Base-by-base conservation (phyloP, 441 rosid species). In the Biscutella laevigata region DNA sequence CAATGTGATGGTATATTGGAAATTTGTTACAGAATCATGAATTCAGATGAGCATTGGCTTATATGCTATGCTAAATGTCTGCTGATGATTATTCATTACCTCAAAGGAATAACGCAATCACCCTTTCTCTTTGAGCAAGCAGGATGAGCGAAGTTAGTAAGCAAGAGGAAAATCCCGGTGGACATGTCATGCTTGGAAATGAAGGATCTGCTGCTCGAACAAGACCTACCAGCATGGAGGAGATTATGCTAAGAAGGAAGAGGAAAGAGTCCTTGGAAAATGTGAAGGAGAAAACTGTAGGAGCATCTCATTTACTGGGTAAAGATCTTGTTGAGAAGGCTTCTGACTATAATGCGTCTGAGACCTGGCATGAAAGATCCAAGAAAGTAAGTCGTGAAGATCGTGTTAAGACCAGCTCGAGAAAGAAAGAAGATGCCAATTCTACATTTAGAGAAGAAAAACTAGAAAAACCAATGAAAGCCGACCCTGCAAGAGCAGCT, bases 201-300 rank as follows among this genome's bases (percentile, higher is more conserved):
- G 82, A 75, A 41, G 86, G 83, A 52, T 77, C 86, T 59, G 77
- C 95, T 66, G 98, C 98, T 40, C 79, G 96, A 26, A 88, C 95
- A 26, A 83, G 98, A 72, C 98, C 96, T 42, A 72, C 77, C 64
- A 78, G 87, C 60, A 71, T 73, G 49, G 92, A 83, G 46, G 96
- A 86, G 72, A 86, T 88, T 62, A 80, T 84, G 94, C 59, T 52
- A 12, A 80, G 68, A 56, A 83, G 96, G 74, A 75, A 75, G 67
- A 70, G 42, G 66, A 85, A 67, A 73, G 76, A 63, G 37, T 52
- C 74, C 21, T 57, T 68, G 65, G 82, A 70, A 48, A 64, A 30
- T 66, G 67, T 69, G 40, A 57, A 68, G 59, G 74, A 53, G 35
- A 66, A 53, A 59, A 34, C 41, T 57, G 43, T 19, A 19, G 78